Percentiles rank a stretch among this genome's conserved stretches.
Conservation (phyloP, 352 stramenopile genomes). For the Globisporangium barbulae region DNA sequence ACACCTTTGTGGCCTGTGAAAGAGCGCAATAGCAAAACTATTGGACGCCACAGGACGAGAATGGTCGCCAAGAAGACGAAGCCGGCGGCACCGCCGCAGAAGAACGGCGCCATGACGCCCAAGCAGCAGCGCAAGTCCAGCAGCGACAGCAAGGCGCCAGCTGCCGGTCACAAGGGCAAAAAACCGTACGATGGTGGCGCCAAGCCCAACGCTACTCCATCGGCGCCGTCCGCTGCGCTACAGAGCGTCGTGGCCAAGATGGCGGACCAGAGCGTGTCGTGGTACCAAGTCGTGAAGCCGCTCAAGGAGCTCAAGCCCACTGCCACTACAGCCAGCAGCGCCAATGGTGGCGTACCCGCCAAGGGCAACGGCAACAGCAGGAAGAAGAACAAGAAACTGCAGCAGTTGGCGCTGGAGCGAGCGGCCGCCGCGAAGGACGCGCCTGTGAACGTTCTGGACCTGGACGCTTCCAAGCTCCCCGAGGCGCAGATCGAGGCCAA, state of each 20-base stretch:
- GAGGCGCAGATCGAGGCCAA: constrained; percentile 15
- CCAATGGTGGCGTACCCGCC: neutral
- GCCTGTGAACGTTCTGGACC: neutral
- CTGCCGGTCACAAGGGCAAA: constrained; percentile 7
- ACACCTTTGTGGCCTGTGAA: neutral
- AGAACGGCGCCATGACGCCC: constrained; percentile 8
- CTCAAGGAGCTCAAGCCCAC: constrained; percentile 11
- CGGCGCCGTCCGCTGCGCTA: constrained; percentile 15
- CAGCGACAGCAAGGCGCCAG: constrained; percentile 6
- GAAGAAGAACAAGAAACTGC: constrained; percentile 19
- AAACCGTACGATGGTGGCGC: constrained; percentile 3
- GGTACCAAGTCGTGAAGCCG: constrained; percentile 29
- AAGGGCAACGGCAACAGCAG: constrained; percentile 12
- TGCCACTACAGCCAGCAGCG: neutral
- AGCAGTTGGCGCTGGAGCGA: constrained; percentile 4
- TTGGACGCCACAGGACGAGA: constrained; percentile 9
- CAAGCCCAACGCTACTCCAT: constrained; percentile 2
- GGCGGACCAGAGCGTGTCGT: constrained; percentile 28
- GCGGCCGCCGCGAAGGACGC: neutral
- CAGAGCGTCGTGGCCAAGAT: constrained; percentile 31
- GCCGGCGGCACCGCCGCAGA: constrained; percentile 6
- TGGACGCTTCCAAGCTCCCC: constrained; percentile 25
- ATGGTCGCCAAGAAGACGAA: constrained; percentile 7
- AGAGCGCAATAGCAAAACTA: constrained; percentile 9
- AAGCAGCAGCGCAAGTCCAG: constrained; percentile 2